Percentiles rank a stretch among this genome's conserved stretches.
These are phyloP conservation scores for Gymnopilus dilepis DNA, from an alignment of 768 basidiomycete species.

Conservation along the genomic window DNA sequence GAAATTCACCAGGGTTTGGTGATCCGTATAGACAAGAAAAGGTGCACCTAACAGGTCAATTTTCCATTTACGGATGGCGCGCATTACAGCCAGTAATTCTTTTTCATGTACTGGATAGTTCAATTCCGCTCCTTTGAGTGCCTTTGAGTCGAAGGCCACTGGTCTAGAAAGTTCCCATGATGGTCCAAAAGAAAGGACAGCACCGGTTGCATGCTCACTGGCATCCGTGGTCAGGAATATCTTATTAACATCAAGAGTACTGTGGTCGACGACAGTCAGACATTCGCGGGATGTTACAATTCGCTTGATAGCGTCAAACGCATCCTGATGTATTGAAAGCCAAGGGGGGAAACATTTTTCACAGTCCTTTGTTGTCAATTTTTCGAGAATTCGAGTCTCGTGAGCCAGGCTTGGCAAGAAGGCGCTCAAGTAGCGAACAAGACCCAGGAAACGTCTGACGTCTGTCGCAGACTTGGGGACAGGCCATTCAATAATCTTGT, in stretches of 20 bases:
- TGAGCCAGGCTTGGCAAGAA: conserved; percentile 21
- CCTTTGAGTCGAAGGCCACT: conserved; percentile 35
- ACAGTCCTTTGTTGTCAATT: conserved; percentile 16
- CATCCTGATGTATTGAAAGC: neutral
- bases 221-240: conserved; percentile 42
- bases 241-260: conserved; percentile 19
- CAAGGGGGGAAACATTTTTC: conserved; percentile 15
- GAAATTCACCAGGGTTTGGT: conserved; percentile 40
- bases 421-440: conserved; percentile 19
- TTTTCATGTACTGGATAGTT: conserved; percentile 17
- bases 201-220: conserved; percentile 32
- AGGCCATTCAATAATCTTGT: conserved; percentile 35
- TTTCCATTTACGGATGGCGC: conserved; percentile 33
- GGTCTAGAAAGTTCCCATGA: conserved; percentile 39
- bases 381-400: neutral
- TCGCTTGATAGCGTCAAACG: conserved; percentile 17
- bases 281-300: conserved; percentile 16
- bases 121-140: conserved; percentile 27
- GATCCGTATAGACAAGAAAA: conserved; percentile 40
- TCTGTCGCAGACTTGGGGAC: conserved; percentile 18
- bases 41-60: conserved; percentile 27
- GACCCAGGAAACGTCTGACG: conserved; percentile 22
- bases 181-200: conserved; percentile 33
- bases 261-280: conserved; percentile 18
- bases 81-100: conserved; percentile 35